phyloP scores from a whole-genome alignment of 1,284 basidiomycete genomes.

The Cryptococcus maquisensis region DNA sequence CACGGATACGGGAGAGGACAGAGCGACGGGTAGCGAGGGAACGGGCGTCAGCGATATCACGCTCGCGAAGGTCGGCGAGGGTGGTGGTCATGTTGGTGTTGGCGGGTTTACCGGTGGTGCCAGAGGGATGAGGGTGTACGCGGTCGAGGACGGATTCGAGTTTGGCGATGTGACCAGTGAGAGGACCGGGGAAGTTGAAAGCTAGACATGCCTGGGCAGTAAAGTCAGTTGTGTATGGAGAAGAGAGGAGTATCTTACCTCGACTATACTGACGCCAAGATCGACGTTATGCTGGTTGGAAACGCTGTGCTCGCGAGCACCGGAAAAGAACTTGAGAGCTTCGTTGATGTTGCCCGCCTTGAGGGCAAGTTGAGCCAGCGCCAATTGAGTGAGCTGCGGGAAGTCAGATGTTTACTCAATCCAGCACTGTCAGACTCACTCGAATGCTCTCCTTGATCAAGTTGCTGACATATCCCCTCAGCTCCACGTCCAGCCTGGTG shows the following conservation, averaged over 20 bases:
- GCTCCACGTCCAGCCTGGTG: constrained; percentile 35
- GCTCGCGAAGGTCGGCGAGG: constrained; percentile 30
- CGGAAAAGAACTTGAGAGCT: constrained; percentile 29
- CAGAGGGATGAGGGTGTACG: constrained; percentile 23
- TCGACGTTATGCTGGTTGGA: constrained; percentile 39
- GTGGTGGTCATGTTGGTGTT: constrained; percentile 27
- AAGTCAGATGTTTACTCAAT: not conserved
- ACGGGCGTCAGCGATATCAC: constrained; percentile 23
- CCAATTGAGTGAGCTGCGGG: constrained; percentile 40
- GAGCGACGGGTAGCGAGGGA: constrained; percentile 15
- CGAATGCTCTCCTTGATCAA: constrained; percentile 46
- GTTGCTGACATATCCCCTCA: constrained; percentile 43
- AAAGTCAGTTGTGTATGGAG: not conserved
- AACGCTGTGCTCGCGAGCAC: constrained; percentile 33
- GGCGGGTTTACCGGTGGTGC: not conserved
- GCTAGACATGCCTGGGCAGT: constrained; percentile 25
- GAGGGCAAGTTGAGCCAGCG: constrained; percentile 33
- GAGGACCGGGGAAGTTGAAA: constrained; percentile 29
- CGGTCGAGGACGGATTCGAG: constrained; percentile 38
- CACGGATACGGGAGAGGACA: constrained; percentile 29
- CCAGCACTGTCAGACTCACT: constrained; percentile 19
- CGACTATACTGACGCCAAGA: constrained; percentile 34
- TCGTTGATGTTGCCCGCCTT: constrained; percentile 26
- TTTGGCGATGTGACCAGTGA: constrained; percentile 38
- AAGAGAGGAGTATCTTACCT: constrained; percentile 13